Base-by-base conservation (phyloP, 306 rosid genomes). In the Vigna trinervia region DNA sequence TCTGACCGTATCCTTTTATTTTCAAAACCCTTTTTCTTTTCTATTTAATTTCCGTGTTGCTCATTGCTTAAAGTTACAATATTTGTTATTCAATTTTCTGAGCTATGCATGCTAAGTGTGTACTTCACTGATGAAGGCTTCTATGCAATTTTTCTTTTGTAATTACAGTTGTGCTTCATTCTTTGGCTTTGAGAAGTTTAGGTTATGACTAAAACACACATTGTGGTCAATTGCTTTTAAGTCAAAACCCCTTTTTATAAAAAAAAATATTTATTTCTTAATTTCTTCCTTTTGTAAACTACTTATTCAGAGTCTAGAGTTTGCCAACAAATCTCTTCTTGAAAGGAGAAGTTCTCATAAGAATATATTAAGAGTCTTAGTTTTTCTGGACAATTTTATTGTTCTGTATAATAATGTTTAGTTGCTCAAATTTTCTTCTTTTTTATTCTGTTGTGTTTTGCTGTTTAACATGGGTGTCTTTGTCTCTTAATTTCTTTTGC, bases 1-100 rank as follows among this genome's bases (percentile, higher is more conserved):
- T 68, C 82, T 15, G 77, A 79, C 8, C 15, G 82, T 79, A 79
- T 60, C 23, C 57, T 36, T 46, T 13, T 64, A 0, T 64, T 32
- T 0, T 64, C n/a, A 39, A 36, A 64, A 64, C 50, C 7, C n/a
- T 20, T 1, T 36, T 12, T 22, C 23, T 22, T 26, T 7, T 3
- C 11, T 38, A 17, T 65, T 19, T 10, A 6, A 17, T 39, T 39
- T 54, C 13, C 5, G 5, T 39, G 67, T 3, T 39, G 5, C 30
- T 22, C 66, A 36, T 39, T 77, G 1, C 41, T 1, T 62, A 30
- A 82, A 71, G 67, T 76, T 46, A 39, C 19, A 22, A 76, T 74
- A 6, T 67, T 67, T 22, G 7, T 22, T 22, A 6, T 59, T 77
- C 47, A 64, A 66, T 66, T 59, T 13, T 39, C 61, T 12, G 5